phyloP scores from a whole-genome alignment of 1,284 basidiomycete genomes.

The Apiotrichum gamsii region DNA sequence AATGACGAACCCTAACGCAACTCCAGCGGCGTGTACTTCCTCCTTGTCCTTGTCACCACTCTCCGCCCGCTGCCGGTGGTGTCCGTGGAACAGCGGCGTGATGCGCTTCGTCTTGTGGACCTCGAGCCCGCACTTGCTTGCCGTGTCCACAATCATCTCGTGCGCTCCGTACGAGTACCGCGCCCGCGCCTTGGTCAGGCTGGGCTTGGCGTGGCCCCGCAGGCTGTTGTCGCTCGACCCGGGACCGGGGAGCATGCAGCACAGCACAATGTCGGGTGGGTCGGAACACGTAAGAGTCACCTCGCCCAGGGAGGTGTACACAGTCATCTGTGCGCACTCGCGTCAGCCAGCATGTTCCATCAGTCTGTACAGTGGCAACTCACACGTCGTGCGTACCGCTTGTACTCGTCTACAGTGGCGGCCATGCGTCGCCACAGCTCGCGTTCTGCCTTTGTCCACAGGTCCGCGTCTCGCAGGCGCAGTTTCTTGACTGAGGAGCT shows the following conservation, averaged over 20 bases:
- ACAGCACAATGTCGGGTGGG: conserved; percentile 34
- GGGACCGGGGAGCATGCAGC: conserved; percentile 10
- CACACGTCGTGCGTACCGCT: conserved; percentile 28
- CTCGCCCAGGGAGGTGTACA: conserved; percentile 30
- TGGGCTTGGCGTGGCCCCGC: not conserved
- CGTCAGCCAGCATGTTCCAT: too few species aligned
- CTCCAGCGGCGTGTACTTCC: not conserved
- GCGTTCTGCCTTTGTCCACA: conserved; percentile 18
- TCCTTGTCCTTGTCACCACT: not conserved
- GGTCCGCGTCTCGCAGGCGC: not conserved
- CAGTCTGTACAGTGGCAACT: conserved; percentile 5
- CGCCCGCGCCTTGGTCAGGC: conserved; percentile 11
- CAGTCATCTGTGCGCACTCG: conserved; percentile 25
- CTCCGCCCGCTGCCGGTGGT: too few species aligned
- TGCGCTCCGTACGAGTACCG: conserved; percentile 16
- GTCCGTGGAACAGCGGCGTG: too few species aligned
- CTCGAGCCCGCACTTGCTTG: not conserved
- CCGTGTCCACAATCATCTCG: conserved; percentile 15
- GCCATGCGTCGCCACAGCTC: conserved; percentile 23
- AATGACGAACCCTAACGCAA: conserved; percentile 1
- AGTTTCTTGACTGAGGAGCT: not conserved
- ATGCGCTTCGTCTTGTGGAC: conserved; percentile 13
- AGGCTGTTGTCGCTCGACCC: not conserved
- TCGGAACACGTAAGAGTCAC: conserved; percentile 32
- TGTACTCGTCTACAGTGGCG: conserved; percentile 24